Evolutionary conservation across 202 grass and related monocot species (phyloP).

Genomic region (Bolboschoenoplectus hybrid): DNA sequence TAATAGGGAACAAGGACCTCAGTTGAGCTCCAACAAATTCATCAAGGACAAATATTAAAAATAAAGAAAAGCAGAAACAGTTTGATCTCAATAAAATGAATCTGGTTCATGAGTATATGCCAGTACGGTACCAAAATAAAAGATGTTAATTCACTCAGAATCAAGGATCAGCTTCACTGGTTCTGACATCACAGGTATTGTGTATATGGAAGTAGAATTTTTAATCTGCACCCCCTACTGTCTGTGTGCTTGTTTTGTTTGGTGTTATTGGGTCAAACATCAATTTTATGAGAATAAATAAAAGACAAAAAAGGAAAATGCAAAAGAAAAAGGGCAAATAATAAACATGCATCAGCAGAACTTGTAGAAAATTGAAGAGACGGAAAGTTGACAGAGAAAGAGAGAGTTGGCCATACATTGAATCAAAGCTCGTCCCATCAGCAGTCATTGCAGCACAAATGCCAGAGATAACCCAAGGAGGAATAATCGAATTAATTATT

Average conservation of each 20-base stretch:
- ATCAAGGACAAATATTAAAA: neutral
- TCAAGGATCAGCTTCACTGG: neutral
- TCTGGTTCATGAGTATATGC: neutral
- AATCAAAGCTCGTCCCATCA: slow-evolving; percentile 53
- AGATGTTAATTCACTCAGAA: neutral
- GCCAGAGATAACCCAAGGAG: slow-evolving; percentile 70
- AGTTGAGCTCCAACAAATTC: neutral
- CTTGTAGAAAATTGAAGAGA: neutral
- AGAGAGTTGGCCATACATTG: slow-evolving; percentile 45
- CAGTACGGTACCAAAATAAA: neutral
- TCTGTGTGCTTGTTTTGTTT: neutral
- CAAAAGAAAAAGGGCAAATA: neutral
- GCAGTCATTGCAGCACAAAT: slow-evolving; percentile 62
- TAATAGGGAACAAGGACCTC: neutral
- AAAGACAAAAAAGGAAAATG: neutral
- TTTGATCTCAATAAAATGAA: neutral
- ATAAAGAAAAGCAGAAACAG: neutral
- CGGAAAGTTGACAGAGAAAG: neutral
- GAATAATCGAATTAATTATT: slow-evolving; percentile 67
- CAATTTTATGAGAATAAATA: neutral
- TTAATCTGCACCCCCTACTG: neutral
- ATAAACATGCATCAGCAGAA: neutral
- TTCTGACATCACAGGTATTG: neutral
- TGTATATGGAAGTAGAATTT: too few relatives aligned
- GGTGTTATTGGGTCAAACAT: neutral